Percentiles rank a stretch among this genome's conserved stretches.
Evolutionary conservation across 768 basidiomycete species (phyloP).

Genomic region (Boletus fagicola): DNA sequence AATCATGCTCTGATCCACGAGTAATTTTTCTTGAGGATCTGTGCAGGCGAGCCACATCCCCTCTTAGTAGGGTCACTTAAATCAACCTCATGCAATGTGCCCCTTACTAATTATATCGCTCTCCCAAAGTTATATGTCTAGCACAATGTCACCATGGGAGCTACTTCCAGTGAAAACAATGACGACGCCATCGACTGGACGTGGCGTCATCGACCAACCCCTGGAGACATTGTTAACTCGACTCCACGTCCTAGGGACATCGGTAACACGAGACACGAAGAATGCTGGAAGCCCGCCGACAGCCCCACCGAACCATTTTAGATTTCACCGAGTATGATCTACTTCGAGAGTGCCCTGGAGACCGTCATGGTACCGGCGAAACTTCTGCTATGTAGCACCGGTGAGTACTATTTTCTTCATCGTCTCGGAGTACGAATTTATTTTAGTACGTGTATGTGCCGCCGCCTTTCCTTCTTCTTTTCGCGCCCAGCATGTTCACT

Average conservation of each 20-base stretch:
- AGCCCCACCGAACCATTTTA: neutral
- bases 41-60: neutral
- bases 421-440: neutral
- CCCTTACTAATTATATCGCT: neutral
- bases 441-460: neutral
- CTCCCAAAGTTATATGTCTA: neutral
- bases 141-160: slow-evolving; percentile 8
- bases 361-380: neutral
- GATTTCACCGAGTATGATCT: neutral
- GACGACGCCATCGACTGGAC: neutral
- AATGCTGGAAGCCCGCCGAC: neutral
- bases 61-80: neutral
- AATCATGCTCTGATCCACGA: too few relatives aligned
- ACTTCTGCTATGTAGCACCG: neutral
- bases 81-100: neutral
- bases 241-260: neutral
- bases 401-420: neutral
- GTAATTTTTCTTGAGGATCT: neutral
- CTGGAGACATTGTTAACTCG: slow-evolving; percentile 1
- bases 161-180: neutral
- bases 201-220: too few relatives aligned
- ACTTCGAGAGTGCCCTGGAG: neutral
- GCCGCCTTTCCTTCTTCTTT: neutral
- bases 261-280: neutral
- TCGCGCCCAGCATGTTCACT: neutral